Base-by-base conservation (phyloP, 768 basidiomycete species). In the Arthromyces matolae region DNA sequence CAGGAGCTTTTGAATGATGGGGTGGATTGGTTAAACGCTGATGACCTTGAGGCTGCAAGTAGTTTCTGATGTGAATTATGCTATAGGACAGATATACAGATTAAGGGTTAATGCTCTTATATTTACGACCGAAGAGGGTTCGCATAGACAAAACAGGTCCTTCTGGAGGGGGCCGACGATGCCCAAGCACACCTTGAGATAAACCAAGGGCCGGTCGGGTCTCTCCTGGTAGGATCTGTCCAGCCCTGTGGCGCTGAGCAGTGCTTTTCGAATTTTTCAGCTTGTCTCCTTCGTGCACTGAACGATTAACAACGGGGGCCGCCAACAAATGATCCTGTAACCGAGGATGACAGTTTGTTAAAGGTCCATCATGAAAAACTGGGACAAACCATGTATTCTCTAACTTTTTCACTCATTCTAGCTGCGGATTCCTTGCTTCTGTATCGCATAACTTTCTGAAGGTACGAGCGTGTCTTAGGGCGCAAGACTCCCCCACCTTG, bases 381-480 rank as follows among this genome's bases (percentile, higher is more conserved):
- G 25, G 25, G 28, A 73, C 86, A 57, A 59, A 90, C 89, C 52
- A 84, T 77, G 63, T 91, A 82, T 35, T 76, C 72, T 23, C 71
- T 69, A 5, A 81, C 84, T 59, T 83, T 86, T 51, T 68, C 60
- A 45, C 72, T 71, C 20, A 92, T 60, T 19, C 77, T 70, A 8
- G 58, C 48, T 8, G 76, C 56, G 20, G 80, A 81, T 48, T 69
- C 68, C 23, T 59, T 53, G 14, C 71, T 66, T 43, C 84, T 72
- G 61, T 76, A 92, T 43, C 70, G 80, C 18, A 92, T 66, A 4
- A 84, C 73, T 64, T 90, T 90, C 56, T 84, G 79, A 31, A 92
- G 65, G 63, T 89, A 90, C 76, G 80, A 82, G 47, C 84, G 73
- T 19, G 89, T 92, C 61, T 74, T 74, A 33, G 79, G 71, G 33